Evolutionary conservation across 176 grass and related monocot species (phyloP).

Genomic region (Oryza meyeriana): DNA sequence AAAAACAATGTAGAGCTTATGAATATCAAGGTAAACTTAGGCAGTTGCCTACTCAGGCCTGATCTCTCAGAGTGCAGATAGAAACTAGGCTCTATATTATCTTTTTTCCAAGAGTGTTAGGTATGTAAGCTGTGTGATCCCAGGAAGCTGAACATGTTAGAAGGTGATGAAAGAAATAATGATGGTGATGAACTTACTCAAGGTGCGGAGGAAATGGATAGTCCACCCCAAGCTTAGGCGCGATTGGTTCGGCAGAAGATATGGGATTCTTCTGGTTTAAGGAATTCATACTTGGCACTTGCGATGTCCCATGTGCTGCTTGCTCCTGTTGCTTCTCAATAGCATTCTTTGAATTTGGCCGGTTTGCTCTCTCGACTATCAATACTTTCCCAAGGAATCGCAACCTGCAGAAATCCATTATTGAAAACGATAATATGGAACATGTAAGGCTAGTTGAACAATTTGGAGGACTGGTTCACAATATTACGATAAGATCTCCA

Average conservation of each 20-base stretch:
- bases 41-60: background rate
- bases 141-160: background rate
- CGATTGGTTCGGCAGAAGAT: slow-evolving; percentile 59
- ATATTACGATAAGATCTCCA: background rate
- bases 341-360: slow-evolving; percentile 38
- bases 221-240: slow-evolving; percentile 78
- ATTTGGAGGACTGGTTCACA: background rate
- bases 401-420: slow-evolving; percentile 57
- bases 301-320: slow-evolving; percentile 14
- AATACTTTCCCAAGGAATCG: slow-evolving; percentile 86
- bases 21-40: background rate
- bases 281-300: slow-evolving; percentile 31
- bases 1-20: background rate
- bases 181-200: slow-evolving; percentile 48
- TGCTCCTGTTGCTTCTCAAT: slow-evolving; percentile 46
- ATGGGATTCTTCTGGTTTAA: slow-evolving; percentile 43
- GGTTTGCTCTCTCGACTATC: slow-evolving; percentile 62
- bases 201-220: slow-evolving; percentile 93
- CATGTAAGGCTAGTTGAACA: background rate
- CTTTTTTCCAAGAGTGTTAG: background rate
- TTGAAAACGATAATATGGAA: background rate
- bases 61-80: background rate
- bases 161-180: background rate
- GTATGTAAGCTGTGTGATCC: background rate
- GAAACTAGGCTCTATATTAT: background rate